Conservation (phyloP, 371 early-diverging fungal species). For the Lichtheimia ramosa region DNA sequence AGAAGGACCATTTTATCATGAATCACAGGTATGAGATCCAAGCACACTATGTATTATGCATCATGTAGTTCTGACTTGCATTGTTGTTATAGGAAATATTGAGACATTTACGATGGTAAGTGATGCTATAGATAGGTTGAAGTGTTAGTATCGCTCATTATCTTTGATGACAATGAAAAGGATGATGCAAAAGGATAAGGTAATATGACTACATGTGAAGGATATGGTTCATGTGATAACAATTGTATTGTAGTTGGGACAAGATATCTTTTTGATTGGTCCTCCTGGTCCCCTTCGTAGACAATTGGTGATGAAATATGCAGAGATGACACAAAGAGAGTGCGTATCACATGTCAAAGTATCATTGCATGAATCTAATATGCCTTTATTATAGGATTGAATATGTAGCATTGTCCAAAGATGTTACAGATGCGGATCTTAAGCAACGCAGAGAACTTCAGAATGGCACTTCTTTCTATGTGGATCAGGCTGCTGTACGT, state of each 20-base stretch:
- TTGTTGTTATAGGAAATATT: slow-evolving; percentile 64
- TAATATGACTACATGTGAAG: slow-evolving; percentile 3
- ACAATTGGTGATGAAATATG: slow-evolving; percentile 71
- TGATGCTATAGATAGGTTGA: not conserved
- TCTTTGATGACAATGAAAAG: slow-evolving; percentile 19
- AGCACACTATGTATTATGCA: not conserved
- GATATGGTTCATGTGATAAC: not conserved
- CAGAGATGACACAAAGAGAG: slow-evolving; percentile 67
- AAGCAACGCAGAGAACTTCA: slow-evolving; percentile 84
- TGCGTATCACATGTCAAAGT: slow-evolving; percentile 2
- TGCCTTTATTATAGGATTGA: slow-evolving; percentile 51
- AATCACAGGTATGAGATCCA: slow-evolving; percentile 56
- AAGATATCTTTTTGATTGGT: slow-evolving; percentile 86
- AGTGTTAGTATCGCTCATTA: not conserved
- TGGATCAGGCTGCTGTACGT: slow-evolving; percentile 79
- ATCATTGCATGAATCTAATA: not conserved
- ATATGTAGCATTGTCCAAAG: slow-evolving; percentile 78
- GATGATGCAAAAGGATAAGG: slow-evolving; percentile 73
- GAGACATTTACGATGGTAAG: slow-evolving; percentile 68
- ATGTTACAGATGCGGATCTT: slow-evolving; percentile 79
- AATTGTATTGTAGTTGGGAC: slow-evolving; percentile 50
- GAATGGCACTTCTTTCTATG: slow-evolving; percentile 70
- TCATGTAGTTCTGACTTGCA: not conserved
- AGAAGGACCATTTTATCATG: slow-evolving; percentile 62
- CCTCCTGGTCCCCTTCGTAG: slow-evolving; percentile 78